These are phyloP conservation scores for Radiomyces spectabilis DNA, from an alignment of 192 early-diverging fungal species.

Conservation along the genomic window DNA sequence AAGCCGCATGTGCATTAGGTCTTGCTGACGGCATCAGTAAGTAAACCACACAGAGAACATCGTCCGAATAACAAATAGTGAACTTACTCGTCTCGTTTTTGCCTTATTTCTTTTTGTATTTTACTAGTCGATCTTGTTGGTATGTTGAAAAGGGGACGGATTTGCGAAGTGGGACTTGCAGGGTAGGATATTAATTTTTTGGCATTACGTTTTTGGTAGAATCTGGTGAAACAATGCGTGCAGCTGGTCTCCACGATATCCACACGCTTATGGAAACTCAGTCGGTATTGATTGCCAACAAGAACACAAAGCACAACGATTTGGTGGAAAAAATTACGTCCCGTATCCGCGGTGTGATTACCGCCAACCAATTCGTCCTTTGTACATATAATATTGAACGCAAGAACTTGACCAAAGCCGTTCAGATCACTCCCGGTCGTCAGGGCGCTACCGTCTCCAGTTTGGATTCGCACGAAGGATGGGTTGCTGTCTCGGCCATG, in stretches of 20 bases:
- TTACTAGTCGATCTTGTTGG: slow-evolving; percentile 40
- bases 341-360: slow-evolving; percentile 87
- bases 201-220: slow-evolving; percentile 67
- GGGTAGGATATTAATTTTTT: too few relatives aligned
- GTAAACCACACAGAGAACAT: slow-evolving; percentile 2
- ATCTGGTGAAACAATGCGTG: slow-evolving; percentile 99
- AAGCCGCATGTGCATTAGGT: slow-evolving; percentile 93
- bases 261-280: slow-evolving; percentile 76
- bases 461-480: slow-evolving; percentile 68
- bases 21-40: slow-evolving; percentile 94
- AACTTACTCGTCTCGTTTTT: neutral
- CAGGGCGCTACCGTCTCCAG: slow-evolving; percentile 86
- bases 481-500: slow-evolving; percentile 93
- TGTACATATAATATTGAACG: slow-evolving; percentile 88
- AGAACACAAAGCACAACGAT: slow-evolving; percentile 61
- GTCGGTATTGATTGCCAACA: slow-evolving; percentile 86
- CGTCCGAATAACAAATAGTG: neutral
- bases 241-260: slow-evolving; percentile 91
- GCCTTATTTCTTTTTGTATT: neutral
- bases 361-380: slow-evolving; percentile 81
- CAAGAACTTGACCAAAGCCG: slow-evolving; percentile 51
- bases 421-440: slow-evolving; percentile 81
- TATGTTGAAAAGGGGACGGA: slow-evolving; percentile 9
- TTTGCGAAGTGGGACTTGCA: neutral
- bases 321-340: slow-evolving; percentile 73